phyloP scores from a whole-genome alignment of 2,329 filamentous ascomycete genomes.

The Dryadomyces quercivorus region DNA sequence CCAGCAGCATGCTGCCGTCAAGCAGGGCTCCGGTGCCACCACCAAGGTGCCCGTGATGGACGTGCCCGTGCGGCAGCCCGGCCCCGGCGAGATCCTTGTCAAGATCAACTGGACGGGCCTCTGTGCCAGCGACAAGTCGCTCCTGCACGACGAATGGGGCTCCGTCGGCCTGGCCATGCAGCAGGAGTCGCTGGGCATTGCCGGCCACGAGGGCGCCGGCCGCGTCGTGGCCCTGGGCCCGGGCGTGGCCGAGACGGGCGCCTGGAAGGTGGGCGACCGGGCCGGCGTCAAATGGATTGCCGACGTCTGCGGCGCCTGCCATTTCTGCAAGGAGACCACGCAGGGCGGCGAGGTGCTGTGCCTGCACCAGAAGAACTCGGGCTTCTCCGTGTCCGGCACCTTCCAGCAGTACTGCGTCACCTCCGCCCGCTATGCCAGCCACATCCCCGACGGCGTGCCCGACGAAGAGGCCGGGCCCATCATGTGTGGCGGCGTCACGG shows the following conservation, averaged over 20 bases:
- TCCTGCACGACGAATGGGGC: slow-evolving; percentile 11
- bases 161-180: slow-evolving; percentile 6
- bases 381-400: slow-evolving; percentile 9
- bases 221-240: slow-evolving; percentile 5
- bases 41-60: slow-evolving; percentile 1
- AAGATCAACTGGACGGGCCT: slow-evolving; percentile 9
- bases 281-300: slow-evolving; percentile 9
- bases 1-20: slow-evolving; percentile 8
- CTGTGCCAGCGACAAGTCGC: slow-evolving; percentile 11
- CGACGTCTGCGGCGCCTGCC: slow-evolving; percentile 5
- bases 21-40: slow-evolving; percentile 1
- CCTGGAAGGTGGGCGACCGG: slow-evolving; percentile 7
- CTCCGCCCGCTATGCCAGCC: slow-evolving; percentile 28
- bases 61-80: slow-evolving; percentile 3
- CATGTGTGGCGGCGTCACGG: slow-evolving; percentile 14
- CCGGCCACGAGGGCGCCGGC: slow-evolving; percentile 7
- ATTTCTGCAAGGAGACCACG: slow-evolving; percentile 4
- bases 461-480: slow-evolving; percentile 13
- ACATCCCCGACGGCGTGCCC: slow-evolving; percentile 14
- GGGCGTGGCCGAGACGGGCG: slow-evolving; percentile 1
- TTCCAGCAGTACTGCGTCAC: slow-evolving; percentile 15
- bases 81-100: slow-evolving; percentile 9
- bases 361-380: slow-evolving; percentile 6
- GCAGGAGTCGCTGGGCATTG: slow-evolving; percentile 1
- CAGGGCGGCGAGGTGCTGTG: slow-evolving; percentile 9